Percentiles rank a stretch among this genome's conserved stretches.
Evolutionary conservation across 2,329 filamentous ascomycete genomes (phyloP).

Genomic region (Fusarium nurragi): DNA sequence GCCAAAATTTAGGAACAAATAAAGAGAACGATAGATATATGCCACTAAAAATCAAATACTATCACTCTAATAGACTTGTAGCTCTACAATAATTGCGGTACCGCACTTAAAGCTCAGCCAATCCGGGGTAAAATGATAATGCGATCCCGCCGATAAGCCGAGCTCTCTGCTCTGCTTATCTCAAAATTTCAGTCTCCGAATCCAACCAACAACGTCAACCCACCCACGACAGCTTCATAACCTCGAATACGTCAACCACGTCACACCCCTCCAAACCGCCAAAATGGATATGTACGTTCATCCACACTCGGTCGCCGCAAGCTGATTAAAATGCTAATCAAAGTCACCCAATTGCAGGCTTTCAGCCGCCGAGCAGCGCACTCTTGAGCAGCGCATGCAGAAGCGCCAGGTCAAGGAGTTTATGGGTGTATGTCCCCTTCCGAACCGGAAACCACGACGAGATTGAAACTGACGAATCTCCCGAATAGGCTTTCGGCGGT

Average conservation of each 20-base stretch:
- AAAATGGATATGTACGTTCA: slow-evolving; percentile 46
- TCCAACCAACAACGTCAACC: slow-evolving; percentile 24
- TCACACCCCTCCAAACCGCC: slow-evolving; percentile 20
- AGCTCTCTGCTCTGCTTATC: slow-evolving; percentile 32
- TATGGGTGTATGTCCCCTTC: slow-evolving; percentile 78
- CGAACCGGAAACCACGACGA: no score
- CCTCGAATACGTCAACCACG: slow-evolving; percentile 17
- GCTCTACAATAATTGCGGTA: not conserved
- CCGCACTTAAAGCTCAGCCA: slow-evolving; percentile 2
- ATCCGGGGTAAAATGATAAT: slow-evolving; percentile 46
- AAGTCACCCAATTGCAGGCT: slow-evolving; percentile 59
- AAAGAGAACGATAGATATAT: not conserved
- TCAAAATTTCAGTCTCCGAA: slow-evolving; percentile 45
- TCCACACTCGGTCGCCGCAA: no score
- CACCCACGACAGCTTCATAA: slow-evolving; percentile 17
- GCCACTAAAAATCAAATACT: not conserved
- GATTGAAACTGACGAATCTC: not conserved
- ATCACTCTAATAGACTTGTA: not conserved
- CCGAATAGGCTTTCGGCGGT: slow-evolving; percentile 49
- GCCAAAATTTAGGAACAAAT: not conserved
- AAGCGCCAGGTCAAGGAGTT: slow-evolving; percentile 99
- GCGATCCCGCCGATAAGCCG: slow-evolving; percentile 46
- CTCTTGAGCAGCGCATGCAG: slow-evolving; percentile 94
- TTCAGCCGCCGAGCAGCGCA: slow-evolving; percentile 83
- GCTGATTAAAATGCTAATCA: slow-evolving; percentile 6